Conservation (phyloP, 345 rosid genomes). For the Heritiera littoralis region DNA sequence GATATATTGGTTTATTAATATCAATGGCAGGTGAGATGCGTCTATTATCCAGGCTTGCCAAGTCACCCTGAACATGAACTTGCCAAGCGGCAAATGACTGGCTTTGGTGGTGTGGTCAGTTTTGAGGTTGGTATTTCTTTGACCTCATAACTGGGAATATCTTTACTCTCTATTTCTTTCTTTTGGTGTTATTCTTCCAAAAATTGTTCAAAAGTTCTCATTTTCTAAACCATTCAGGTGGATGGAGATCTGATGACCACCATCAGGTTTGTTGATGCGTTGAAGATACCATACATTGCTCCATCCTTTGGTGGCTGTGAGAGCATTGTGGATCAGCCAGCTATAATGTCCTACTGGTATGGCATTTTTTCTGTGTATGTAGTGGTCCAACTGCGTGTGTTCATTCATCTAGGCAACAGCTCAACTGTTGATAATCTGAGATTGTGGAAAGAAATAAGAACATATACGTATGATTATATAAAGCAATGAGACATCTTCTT, state of each 20-base stretch:
- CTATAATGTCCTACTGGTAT: conserved; percentile 98
- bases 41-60: conserved; percentile 86
- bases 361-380: neutral
- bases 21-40: conserved; percentile 69
- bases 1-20: conserved; percentile 4
- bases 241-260: conserved; percentile 80
- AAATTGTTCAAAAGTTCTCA: conserved; percentile 1
- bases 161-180: conserved; percentile 1
- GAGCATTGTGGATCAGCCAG: conserved; percentile 98
- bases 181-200: neutral
- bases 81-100: conserved; percentile 95
- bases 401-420: neutral
- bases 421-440: neutral
- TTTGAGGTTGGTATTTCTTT: conserved; percentile 65
- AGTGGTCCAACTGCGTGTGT: too few relatives aligned
- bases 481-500: neutral
- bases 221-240: conserved; percentile 41
- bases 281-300: conserved; percentile 95
- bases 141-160: neutral
- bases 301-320: conserved; percentile 99
- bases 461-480: neutral
- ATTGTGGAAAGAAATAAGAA: neutral
- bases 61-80: conserved; percentile 94
- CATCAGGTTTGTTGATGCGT: conserved; percentile 73
- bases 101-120: conserved; percentile 98